These are phyloP conservation scores for Fagopyrum homotropicum DNA, from an alignment of 148 eudicot genomes.

Conservation along the genomic window DNA sequence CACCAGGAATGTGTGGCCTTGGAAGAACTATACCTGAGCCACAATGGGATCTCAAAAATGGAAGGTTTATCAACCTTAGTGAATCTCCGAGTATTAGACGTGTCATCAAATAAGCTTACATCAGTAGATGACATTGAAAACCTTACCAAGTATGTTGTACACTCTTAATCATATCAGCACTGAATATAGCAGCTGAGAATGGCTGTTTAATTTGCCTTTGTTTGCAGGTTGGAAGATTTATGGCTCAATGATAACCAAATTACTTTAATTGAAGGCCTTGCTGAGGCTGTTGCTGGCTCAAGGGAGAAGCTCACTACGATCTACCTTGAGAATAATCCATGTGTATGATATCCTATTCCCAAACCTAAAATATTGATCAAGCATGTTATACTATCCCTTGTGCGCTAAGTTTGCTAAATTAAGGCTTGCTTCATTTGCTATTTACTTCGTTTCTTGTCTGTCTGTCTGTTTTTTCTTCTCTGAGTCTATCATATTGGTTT, in stretches of 20 bases:
- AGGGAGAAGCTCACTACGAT: conserved; percentile 83
- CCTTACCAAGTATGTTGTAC: conserved; percentile 45
- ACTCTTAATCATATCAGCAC: not conserved
- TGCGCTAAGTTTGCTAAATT: not conserved
- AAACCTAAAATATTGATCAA: not conserved
- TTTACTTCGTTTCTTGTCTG: not conserved
- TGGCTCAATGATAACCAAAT: conserved; percentile 99
- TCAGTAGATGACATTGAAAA: conserved; percentile 63
- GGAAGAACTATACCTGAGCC: conserved; percentile 94
- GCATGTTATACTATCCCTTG: not conserved
- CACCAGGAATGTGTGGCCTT: conserved; percentile 77
- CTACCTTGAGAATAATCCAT: conserved; percentile 95
- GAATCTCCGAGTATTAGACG: conserved; percentile 79
- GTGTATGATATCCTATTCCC: conserved; percentile 43
- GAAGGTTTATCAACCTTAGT: conserved; percentile 77
- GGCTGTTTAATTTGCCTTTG: conserved; percentile 4
- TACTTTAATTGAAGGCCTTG: conserved; percentile 55
- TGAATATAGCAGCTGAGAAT: not conserved
- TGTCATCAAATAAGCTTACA: conserved; percentile 85
- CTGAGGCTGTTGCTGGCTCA: conserved; percentile 70
- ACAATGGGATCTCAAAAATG: conserved; percentile 87
- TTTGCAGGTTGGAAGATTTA: conserved; percentile 80
- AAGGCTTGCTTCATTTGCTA: not conserved
- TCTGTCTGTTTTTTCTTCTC: not conserved
- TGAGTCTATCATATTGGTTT: not conserved